Conservation (phyloP, 306 rosid species). For the Sesbania bispinosa region DNA sequence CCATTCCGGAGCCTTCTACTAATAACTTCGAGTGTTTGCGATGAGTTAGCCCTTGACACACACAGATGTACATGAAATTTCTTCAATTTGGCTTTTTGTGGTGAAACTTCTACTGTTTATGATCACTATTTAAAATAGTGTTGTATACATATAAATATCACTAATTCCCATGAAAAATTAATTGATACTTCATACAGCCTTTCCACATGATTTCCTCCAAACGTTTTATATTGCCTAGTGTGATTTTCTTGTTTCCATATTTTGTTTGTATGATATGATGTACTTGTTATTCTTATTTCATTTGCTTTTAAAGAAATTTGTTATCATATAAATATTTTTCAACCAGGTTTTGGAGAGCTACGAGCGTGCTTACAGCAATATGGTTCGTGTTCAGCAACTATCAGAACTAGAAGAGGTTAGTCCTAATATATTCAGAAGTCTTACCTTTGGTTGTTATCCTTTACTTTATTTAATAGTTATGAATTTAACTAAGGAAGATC, state of each 20-base stretch:
- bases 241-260: slow-evolving; percentile 1
- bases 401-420: slow-evolving; percentile 97
- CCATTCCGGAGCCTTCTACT: not conserved
- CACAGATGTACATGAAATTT: not conserved
- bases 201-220: not conserved
- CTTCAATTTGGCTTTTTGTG: not conserved
- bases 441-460: not conserved
- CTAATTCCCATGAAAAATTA: not conserved
- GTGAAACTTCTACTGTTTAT: not conserved
- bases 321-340: slow-evolving; percentile 10
- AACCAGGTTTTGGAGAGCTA: slow-evolving; percentile 93
- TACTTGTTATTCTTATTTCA: not conserved
- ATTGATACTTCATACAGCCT: not conserved
- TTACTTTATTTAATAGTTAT: not conserved
- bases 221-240: not conserved
- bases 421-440: slow-evolving; percentile 14
- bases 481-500: slow-evolving; percentile 1
- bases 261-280: not conserved
- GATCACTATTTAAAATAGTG: not conserved
- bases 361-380: slow-evolving; percentile 92
- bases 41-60: not conserved
- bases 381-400: slow-evolving; percentile 97
- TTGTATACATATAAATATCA: not conserved
- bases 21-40: no score
- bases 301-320: not conserved